Evolutionary conservation across 2,329 filamentous ascomycete species (phyloP).

Genomic region (Ceratocystis colombiana): DNA sequence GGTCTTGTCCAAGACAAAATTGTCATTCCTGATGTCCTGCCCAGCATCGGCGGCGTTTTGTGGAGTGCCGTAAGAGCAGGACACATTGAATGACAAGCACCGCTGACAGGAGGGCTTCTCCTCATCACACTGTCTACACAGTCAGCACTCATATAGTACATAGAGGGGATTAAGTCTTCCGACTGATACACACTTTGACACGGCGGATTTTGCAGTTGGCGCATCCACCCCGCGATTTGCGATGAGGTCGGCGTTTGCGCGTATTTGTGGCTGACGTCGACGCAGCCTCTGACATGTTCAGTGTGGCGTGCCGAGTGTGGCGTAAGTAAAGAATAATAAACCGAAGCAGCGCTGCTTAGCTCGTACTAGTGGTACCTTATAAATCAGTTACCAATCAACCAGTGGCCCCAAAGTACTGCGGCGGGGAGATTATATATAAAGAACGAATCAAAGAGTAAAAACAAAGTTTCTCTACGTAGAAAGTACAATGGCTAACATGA

Average conservation of each 20-base stretch:
- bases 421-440: too few species aligned
- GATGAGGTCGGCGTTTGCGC: slow-evolving; percentile 36
- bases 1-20: not conserved
- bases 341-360: too few species aligned
- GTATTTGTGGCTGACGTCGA: not conserved
- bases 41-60: slow-evolving; percentile 26
- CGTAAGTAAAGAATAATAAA: not conserved
- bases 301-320: not conserved
- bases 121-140: slow-evolving; percentile 43
- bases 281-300: not conserved
- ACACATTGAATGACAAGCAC: slow-evolving; percentile 40
- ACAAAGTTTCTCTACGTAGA: too few species aligned
- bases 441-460: too few species aligned
- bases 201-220: slow-evolving; percentile 47
- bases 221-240: slow-evolving; percentile 45
- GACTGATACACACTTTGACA: slow-evolving; percentile 38
- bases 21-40: slow-evolving; percentile 18
- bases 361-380: too few species aligned
- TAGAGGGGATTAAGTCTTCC: slow-evolving; percentile 3
- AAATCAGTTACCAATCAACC: too few species aligned
- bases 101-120: slow-evolving; percentile 40
- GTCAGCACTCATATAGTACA: not conserved
- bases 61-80: slow-evolving; percentile 38
- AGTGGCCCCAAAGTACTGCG: too few species aligned
- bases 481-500: too few species aligned